Percentiles rank a stretch among this genome's conserved stretches.
These are phyloP conservation scores for Leccinum truebloodii DNA, from an alignment of 768 basidiomycete genomes.

Conservation along the genomic window DNA sequence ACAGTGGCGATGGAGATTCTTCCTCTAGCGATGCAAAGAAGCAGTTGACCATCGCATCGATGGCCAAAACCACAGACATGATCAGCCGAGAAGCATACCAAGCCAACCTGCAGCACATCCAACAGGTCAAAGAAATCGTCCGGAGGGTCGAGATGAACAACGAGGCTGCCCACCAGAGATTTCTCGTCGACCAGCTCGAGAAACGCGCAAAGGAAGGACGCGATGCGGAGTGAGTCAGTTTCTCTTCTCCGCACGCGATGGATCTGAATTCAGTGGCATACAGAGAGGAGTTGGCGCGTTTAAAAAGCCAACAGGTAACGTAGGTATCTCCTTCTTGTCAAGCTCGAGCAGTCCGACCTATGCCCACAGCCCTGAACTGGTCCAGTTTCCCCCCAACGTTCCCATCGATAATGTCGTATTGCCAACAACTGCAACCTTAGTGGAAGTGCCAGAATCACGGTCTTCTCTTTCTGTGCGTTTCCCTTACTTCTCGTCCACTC, in stretches of 20 bases:
- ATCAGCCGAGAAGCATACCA: conserved; percentile 24
- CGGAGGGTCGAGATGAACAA: conserved; percentile 39
- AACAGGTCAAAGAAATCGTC: conserved; percentile 32
- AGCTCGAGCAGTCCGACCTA: conserved; percentile 1
- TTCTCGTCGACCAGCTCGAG: conserved; percentile 35
- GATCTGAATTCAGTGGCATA: conserved; percentile 3
- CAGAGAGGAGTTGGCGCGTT: conserved; percentile 25
- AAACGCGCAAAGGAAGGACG: conserved; percentile 43
- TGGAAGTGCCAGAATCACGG: conserved; percentile 30
- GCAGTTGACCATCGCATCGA: conserved; percentile 19
- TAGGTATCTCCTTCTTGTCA: conserved; percentile 11
- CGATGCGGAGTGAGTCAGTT: conserved; percentile 43
- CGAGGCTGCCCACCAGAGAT: conserved; percentile 41
- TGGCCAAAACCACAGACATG: conserved; percentile 25
- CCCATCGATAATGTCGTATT: conserved; percentile 23
- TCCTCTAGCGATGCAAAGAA: conserved; percentile 12
- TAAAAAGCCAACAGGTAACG: conserved; percentile 16
- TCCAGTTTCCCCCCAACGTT: conserved; percentile 16
- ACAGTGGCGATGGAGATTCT: conserved; percentile 6
- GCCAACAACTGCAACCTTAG: conserved; percentile 38
- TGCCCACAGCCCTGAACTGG: conserved; percentile 14
- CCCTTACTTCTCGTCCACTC: not conserved
- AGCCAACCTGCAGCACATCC: conserved; percentile 27
- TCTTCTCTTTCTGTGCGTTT: conserved; percentile 17
- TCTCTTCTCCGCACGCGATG: not conserved